Evolutionary conservation across 169 alveolate species (phyloP), one percentile per base, ranked within the genome.

Genomic region (Ophryocystis elektroscirrha): DNA sequence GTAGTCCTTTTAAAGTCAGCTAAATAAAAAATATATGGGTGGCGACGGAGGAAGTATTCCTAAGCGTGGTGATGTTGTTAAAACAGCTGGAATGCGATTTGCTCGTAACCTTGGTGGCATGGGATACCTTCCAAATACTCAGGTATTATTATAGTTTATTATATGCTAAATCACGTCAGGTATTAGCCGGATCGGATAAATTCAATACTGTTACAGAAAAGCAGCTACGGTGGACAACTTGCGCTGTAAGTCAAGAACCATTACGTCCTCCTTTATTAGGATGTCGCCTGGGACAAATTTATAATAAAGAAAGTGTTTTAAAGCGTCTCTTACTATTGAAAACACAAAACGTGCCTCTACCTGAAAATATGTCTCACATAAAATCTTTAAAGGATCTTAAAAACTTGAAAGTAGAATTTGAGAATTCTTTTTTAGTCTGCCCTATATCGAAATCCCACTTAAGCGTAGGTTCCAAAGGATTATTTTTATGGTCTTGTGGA

Each of bases 31-130:
- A 32, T 47, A 7, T 16, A 76, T 76, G 86, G 86, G 86, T 26
- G 86, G 86, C 41, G 86, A 77, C 45, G 86, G 86, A 19, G 86
- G 86, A 35, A 65, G 81, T 29, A 70, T 77, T 30, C 83, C 87
- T 9, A 60, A 69, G 23, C 67, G 87, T 49, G 69, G 63, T 22
- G 87, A 77, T 53, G 27, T 77, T 54, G 87, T 77, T 20, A 55
- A 74, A 35, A 76, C 87, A 16, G 56, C 65, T 36, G 87, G 87
- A 5, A 76, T 59, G 48, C 58, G 51, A 46, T 77, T 73, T 49
- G 53, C 55, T 37, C 42, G 87, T 41, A 77, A 77, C 48, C 56
- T 77, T 27, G 87, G 87, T 18, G 87, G 87, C n/a, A 77, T 77
- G 87, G 87, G 87, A 6, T 77, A 77, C 48, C 51, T 66, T 29